Base-by-base conservation (phyloP, 352 stramenopile genomes). In the Pythium scleroteichum region DNA sequence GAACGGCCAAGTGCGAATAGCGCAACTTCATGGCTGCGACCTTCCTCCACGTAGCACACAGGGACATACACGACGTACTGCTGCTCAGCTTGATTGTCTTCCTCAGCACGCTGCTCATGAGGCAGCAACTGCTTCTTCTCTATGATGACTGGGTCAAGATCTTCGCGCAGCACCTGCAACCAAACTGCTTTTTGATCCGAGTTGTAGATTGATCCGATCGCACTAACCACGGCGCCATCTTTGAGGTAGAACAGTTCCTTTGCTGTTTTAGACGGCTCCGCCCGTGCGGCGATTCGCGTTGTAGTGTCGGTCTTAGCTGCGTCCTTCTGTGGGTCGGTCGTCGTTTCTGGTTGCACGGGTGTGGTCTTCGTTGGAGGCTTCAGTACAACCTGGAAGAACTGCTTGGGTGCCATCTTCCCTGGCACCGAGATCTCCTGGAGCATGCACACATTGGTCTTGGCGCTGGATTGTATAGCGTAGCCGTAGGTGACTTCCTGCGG, bases 361-460 rank as follows among this genome's bases (percentile, higher is more conserved):
- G 3, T 5, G 14, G 33, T 10, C 20, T 13, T 19, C 23, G 50
- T 22, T 17, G 33, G 32, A 5, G 45, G 12, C 29, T 32, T 58
- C 38, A 63, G n/a, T 10, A 64, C 35, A 4, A 90, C 62, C 29
- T 88, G 82, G 26, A 82, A 88, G 32, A 77, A 81, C 46, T 85
- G 68, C 47, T 73, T 77, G n/a, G 77, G 71, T 12, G 68, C 62
- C 72, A 88, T 77, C 32, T 90, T 90, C 0, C 76, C 69, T 7
- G 82, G 76, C 1, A 66, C 16, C 12, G 76, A 54, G 32, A 92
- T 87, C 61, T 92, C 83, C 47, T 86, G 79, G 1, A 92, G 71
- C 77, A 92, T 85, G 45, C 79, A 89, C 8, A 74, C 72, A 40
- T 92, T 92, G 2, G 78, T 90, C 68, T 87, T 89, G 38, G 81